phyloP scores from a whole-genome alignment of 1,284 basidiomycete species.

The Trichosporon ovoides region DNA sequence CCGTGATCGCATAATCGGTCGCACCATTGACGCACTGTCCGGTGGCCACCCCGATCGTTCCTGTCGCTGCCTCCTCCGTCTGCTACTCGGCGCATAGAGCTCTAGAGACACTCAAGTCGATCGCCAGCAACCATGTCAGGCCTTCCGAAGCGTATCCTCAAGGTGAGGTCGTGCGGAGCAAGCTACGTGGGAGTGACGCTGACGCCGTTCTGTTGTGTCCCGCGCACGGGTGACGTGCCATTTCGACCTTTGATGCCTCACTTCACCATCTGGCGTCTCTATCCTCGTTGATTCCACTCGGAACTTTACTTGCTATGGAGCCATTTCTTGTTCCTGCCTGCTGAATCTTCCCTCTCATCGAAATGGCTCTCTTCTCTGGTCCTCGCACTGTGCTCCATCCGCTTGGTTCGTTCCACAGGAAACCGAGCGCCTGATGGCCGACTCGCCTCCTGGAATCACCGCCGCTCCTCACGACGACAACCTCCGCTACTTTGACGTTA shows the following conservation, averaged over 20 bases:
- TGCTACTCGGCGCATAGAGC: not conserved
- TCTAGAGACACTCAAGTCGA: not conserved
- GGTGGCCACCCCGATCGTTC: not conserved
- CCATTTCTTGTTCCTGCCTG: not conserved
- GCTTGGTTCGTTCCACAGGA: conserved; percentile 59
- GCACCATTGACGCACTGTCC: conserved; percentile 2
- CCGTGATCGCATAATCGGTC: not conserved
- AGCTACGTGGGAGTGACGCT: not conserved
- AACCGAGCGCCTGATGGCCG: conserved; percentile 90
- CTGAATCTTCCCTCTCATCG: not conserved
- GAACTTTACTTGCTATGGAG: not conserved
- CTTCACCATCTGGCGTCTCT: not conserved
- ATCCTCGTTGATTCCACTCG: not conserved
- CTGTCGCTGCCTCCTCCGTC: not conserved
- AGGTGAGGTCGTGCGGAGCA: conserved; percentile 30
- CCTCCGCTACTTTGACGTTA: conserved; percentile 96
- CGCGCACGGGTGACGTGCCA: too few species aligned
- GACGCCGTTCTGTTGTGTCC: not conserved
- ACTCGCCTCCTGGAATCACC: conserved; percentile 92
- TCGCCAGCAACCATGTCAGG: conserved; percentile 20
- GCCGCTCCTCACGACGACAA: conserved; percentile 96
- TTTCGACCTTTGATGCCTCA: too few species aligned
- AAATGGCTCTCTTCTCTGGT: too few species aligned
- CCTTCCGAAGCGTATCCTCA: conserved; percentile 50
- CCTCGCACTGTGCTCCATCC: not conserved